These are phyloP conservation scores for Mesembryanthemum crystallinum DNA, from an alignment of 148 eudicot genomes.

Conservation along the genomic window DNA sequence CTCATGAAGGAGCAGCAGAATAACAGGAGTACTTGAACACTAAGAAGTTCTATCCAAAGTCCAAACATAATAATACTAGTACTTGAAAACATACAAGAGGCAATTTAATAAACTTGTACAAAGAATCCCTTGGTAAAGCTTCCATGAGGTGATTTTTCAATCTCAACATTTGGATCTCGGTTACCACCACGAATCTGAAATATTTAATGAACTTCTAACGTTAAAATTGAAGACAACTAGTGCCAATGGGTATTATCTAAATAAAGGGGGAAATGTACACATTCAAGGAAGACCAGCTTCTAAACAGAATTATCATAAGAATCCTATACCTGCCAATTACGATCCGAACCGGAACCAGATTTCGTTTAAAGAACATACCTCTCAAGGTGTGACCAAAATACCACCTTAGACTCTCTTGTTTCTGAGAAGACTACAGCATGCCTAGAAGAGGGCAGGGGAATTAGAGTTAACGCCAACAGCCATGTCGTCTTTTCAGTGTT, in stretches of 20 bases:
- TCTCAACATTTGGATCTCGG: slow-evolving; percentile 50
- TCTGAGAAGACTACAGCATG: slow-evolving; percentile 57
- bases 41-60: background rate
- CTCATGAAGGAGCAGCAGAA: background rate
- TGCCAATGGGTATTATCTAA: background rate
- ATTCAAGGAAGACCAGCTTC: background rate
- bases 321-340: slow-evolving; percentile 55
- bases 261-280: background rate
- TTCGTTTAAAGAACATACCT: slow-evolving; percentile 52
- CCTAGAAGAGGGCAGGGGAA: slow-evolving; percentile 29
- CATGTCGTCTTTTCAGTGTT: background rate
- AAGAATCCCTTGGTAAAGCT: slow-evolving; percentile 66
- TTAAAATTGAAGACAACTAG: background rate
- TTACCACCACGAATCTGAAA: slow-evolving; percentile 58
- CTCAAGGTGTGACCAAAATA: slow-evolving; percentile 47
- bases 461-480: background rate
- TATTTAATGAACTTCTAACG: background rate
- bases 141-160: slow-evolving; percentile 45
- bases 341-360: slow-evolving; percentile 41
- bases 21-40: background rate
- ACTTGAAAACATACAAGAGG: background rate
- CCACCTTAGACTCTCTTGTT: slow-evolving; percentile 53
- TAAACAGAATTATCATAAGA: background rate
- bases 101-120: slow-evolving; percentile 18
- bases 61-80: background rate